A percentile compares a stretch with the other conserved stretches of the same genome.
These are phyloP conservation scores for Calendula officinalis DNA, from an alignment of 129 eudicot genomes.

Conservation along the genomic window DNA sequence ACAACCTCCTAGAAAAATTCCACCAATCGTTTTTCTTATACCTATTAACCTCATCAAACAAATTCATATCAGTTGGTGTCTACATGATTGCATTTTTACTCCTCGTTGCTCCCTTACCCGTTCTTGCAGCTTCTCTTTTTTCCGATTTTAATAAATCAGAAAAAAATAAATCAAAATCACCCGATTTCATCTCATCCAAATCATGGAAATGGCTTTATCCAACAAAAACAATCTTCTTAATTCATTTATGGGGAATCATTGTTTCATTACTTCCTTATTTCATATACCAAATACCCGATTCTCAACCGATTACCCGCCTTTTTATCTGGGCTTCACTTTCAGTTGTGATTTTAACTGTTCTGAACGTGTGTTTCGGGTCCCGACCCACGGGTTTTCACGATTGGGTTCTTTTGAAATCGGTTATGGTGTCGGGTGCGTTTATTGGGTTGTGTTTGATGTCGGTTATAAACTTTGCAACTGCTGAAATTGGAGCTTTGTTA, in stretches of 20 bases:
- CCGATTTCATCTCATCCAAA: constrained; percentile 24
- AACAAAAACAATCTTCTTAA: constrained; percentile 63
- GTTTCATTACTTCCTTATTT: constrained; percentile 72
- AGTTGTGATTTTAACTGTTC: constrained; percentile 30
- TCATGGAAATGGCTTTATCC: constrained; percentile 89
- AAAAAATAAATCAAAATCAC: constrained; percentile 15
- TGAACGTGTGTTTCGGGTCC: constrained; percentile 31
- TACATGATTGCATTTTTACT: constrained; percentile 94
- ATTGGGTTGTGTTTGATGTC: constrained; percentile 90
- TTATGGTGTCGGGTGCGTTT: constrained; percentile 66
- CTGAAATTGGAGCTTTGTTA: constrained; percentile 86
- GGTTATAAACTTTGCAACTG: constrained; percentile 88
- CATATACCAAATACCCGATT: constrained; percentile 45
- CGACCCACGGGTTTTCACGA: constrained; percentile 32
- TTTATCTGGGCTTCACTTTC: constrained; percentile 59
- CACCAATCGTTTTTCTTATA: constrained; percentile 97
- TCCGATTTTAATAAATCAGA: constrained; percentile 48
- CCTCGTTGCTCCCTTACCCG: constrained; percentile 86
- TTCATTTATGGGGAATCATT: constrained; percentile 79
- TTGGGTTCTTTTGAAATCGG: constrained; percentile 77
- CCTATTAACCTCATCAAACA: constrained; percentile 74
- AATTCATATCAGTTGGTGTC: constrained; percentile 90
- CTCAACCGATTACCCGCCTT: constrained; percentile 45
- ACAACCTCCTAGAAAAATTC: constrained; percentile 94
- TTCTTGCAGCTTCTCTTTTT: constrained; percentile 80